Conservation (phyloP, 192 early-diverging fungal genomes). For the Podila minutissima region DNA sequence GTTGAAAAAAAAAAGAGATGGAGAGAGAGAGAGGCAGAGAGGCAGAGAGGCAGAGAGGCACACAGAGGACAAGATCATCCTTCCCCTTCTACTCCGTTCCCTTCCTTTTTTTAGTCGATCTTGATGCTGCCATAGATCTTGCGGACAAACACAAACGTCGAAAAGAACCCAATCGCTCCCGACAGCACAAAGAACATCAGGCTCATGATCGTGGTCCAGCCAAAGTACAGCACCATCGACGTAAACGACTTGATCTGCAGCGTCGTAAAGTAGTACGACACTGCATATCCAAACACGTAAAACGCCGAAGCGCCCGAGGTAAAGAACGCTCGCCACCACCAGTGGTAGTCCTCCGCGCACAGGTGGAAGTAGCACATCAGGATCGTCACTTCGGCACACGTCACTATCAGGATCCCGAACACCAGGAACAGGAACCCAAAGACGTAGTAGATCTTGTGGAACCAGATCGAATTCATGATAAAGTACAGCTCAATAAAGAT, state of each 20-base stretch:
- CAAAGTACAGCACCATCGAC: slow-evolving; percentile 90
- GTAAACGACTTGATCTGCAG: slow-evolving; percentile 82
- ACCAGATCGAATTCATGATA: slow-evolving; percentile 95
- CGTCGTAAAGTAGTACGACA: slow-evolving; percentile 85
- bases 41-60: background rate
- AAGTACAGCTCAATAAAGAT: slow-evolving; percentile 98
- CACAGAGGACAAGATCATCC: too few species aligned
- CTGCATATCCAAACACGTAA: slow-evolving; percentile 90
- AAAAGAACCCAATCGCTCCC: slow-evolving; percentile 82
- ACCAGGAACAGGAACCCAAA: slow-evolving; percentile 94
- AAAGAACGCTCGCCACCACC: slow-evolving; percentile 93
- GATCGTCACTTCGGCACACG: slow-evolving; percentile 91
- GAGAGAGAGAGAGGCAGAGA: background rate
- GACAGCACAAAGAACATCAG: slow-evolving; percentile 80
- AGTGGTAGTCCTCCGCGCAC: slow-evolving; percentile 84
- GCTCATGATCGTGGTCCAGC: slow-evolving; percentile 84
- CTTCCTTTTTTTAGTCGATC: slow-evolving; percentile 63
- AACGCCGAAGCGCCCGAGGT: slow-evolving; percentile 87
- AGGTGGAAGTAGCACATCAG: slow-evolving; percentile 91
- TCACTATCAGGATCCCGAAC: slow-evolving; percentile 84
- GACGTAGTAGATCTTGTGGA: slow-evolving; percentile 92
- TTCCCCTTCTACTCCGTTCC: too few species aligned
- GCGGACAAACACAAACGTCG: slow-evolving; percentile 81
- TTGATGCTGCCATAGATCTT: slow-evolving; percentile 89
- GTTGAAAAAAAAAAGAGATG: background rate